Evolutionary conservation across 306 rosid genomes (phyloP), one percentile per base, ranked within the genome.

Genomic region (Fragaria ananassa): DNA sequence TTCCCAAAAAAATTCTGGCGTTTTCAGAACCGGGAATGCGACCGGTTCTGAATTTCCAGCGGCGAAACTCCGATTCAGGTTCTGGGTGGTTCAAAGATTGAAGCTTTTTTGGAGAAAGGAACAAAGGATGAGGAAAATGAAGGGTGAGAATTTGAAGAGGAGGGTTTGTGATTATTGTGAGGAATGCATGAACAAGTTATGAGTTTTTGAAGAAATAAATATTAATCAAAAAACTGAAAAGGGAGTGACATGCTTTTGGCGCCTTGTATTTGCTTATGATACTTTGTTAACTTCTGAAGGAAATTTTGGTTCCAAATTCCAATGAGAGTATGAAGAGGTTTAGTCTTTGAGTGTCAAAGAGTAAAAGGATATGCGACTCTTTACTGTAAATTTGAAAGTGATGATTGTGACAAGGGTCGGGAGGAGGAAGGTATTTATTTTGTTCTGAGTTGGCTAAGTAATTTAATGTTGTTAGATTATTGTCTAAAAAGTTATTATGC

Each of bases 1-100:
- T 8, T 8, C 46, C 44, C 44, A 39, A 39, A 39, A 1, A 5
- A 39, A 39, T 0, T 39, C 9, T 42, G 8, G 46, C 11, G 46
- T 42, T 42, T 44, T 44, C 47, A 44, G 13, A 44, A 9, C 47
- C 47, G 47, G 47, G 47, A 44, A 42, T 42, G 46, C 46, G 14
- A 56, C 1, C 25, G 45, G 25, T 10, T 60, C 34, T 4, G 67
- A 61, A 58, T 25, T 25, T 27, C 1, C 17, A 58, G 8, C 1
- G 17, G 35, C 31, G 17, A 57, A 27, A 60, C 19, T 60, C 17
- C 66, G 66, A 61, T 61, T 61, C 4, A 0, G 3, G 39, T 12
- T 61, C 37, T 61, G 66, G 66, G 66, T 61, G 10, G 18, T 61
- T 70, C 5, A 47, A 73, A 73, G 76, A 37, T 73, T 9, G 68